Evolutionary conservation across 2,329 filamentous ascomycete genomes (phyloP).

Genomic region (Pseudogymnoascus sp.): DNA sequence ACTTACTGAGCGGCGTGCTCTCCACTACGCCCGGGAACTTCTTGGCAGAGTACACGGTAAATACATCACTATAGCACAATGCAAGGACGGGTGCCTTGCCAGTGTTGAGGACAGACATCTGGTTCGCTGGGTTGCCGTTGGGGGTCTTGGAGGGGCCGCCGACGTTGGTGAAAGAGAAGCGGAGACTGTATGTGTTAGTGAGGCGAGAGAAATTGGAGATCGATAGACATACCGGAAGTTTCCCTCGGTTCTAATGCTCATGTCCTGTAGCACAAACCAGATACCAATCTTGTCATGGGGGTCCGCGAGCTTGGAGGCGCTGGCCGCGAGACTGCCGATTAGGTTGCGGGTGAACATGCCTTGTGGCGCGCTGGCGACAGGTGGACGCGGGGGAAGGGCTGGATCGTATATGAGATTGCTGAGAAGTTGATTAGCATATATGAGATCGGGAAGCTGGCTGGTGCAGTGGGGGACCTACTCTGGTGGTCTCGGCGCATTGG

Average conservation of each 20-base stretch:
- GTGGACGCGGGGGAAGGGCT: slow-evolving; percentile 13
- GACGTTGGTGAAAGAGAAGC: slow-evolving; percentile 78
- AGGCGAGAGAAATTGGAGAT: not conserved
- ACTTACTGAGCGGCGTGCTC: slow-evolving; percentile 82
- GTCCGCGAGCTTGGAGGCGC: slow-evolving; percentile 79
- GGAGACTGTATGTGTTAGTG: slow-evolving; percentile 37
- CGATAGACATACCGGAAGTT: slow-evolving; percentile 62
- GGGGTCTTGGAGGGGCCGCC: slow-evolving; percentile 40
- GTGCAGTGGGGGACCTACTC: not conserved
- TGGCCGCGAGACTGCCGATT: slow-evolving; percentile 84
- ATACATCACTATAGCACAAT: slow-evolving; percentile 76
- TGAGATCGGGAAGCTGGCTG: slow-evolving; percentile 15
- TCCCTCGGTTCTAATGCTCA: slow-evolving; percentile 90
- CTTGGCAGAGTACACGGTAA: slow-evolving; percentile 94
- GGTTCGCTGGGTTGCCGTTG: slow-evolving; percentile 31
- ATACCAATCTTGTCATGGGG: slow-evolving; percentile 72
- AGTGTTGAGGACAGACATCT: slow-evolving; percentile 52
- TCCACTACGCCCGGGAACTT: slow-evolving; percentile 98
- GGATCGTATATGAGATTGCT: not conserved
- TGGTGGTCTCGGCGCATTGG: slow-evolving; percentile 7
- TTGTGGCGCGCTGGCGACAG: slow-evolving; percentile 41
- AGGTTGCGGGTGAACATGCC: slow-evolving; percentile 94
- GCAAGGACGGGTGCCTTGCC: slow-evolving; percentile 76
- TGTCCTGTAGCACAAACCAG: slow-evolving; percentile 94
- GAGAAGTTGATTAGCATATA: not conserved